phyloP scores from a whole-genome alignment of 257 asterid genomes.

The Perilla frutescens region DNA sequence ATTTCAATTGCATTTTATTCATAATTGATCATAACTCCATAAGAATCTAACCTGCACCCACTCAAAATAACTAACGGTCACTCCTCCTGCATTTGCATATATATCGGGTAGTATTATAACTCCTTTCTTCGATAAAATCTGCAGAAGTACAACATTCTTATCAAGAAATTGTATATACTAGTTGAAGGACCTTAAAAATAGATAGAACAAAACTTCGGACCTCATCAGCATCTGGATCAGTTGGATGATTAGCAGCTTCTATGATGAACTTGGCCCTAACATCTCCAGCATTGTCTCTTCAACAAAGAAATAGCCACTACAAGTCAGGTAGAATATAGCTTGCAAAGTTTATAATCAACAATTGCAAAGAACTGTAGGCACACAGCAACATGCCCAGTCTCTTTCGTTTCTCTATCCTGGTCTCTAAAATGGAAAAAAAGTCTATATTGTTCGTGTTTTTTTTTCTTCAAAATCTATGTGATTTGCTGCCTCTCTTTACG shows the following conservation, averaged over 20 bases:
- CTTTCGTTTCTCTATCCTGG: not conserved
- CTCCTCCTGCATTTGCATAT: conserved; percentile 92
- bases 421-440: not conserved
- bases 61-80: conserved; percentile 91
- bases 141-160: conserved; percentile 29
- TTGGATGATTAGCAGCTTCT: conserved; percentile 95
- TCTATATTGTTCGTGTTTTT: not conserved
- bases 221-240: conserved; percentile 98
- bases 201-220: conserved; percentile 38
- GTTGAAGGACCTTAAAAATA: conserved; percentile 9
- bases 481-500: not conserved
- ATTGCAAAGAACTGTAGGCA: conserved; percentile 6
- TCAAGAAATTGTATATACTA: not conserved
- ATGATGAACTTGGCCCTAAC: conserved; percentile 79
- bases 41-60: conserved; percentile 85
- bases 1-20: not conserved
- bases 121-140: conserved; percentile 85
- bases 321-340: conserved; percentile 22
- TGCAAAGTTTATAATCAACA: not conserved
- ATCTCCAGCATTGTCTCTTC: conserved; percentile 77
- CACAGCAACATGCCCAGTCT: not conserved
- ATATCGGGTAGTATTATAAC: conserved; percentile 82
- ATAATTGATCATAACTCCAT: not conserved
- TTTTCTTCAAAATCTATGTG: not conserved
- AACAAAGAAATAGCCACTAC: conserved; percentile 26